Evolutionary conservation across 768 basidiomycete genomes (phyloP).

Genomic region (Kwoniella europaea): DNA sequence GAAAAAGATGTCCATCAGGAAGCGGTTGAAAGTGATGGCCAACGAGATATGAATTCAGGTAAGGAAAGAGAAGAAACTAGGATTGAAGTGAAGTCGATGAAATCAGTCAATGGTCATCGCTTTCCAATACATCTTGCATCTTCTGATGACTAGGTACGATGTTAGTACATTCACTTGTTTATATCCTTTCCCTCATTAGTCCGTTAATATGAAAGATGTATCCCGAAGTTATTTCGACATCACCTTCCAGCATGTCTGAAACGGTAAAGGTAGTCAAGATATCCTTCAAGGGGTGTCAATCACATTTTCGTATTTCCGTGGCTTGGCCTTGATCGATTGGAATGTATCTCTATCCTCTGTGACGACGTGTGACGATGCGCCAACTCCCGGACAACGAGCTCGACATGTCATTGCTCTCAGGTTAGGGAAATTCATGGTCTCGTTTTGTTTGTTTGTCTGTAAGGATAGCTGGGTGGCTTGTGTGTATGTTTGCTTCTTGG

Average conservation of each 20-base stretch:
- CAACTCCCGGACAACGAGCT: too few species aligned
- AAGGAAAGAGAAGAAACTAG: too few species aligned
- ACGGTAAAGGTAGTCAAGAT: background rate
- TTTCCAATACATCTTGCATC: too few species aligned
- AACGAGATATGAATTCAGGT: too few species aligned
- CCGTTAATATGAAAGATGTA: background rate
- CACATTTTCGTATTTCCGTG: background rate
- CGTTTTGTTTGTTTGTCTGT: background rate
- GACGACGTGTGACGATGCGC: too few species aligned
- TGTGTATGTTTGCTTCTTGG: background rate
- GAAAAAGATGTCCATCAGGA: too few species aligned
- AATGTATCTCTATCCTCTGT: background rate
- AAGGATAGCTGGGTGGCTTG: background rate
- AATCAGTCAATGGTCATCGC: too few species aligned
- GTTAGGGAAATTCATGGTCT: too few species aligned
- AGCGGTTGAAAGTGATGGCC: too few species aligned
- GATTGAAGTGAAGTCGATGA: too few species aligned
- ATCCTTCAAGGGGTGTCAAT: background rate
- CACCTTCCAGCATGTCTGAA: background rate
- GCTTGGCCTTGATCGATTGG: background rate
- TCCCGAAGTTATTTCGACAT: background rate
- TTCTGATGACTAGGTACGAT: background rate
- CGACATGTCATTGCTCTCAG: too few species aligned
- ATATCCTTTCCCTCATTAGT: background rate
- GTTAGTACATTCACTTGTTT: background rate